Conservation (phyloP, 1,284 basidiomycete species). For the Trametes polyzona region DNA sequence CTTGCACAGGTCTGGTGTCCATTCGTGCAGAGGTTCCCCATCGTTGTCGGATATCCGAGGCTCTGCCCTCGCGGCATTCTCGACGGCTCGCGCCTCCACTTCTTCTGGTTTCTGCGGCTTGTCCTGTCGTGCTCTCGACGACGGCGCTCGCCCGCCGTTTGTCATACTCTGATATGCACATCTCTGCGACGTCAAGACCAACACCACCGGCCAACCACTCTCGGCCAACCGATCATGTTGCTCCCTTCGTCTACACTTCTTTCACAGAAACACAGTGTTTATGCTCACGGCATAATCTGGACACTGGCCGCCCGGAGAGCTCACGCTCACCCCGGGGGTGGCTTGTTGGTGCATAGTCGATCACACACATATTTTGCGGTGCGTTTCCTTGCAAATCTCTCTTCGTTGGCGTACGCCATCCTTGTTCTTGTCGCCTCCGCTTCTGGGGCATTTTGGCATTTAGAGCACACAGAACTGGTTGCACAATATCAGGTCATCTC, state of each 20-base stretch:
- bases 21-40: too few species aligned
- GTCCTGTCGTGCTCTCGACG: not conserved
- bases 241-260: not conserved
- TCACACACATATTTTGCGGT: conserved; percentile 1
- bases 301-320: not conserved
- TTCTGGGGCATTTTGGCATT: not conserved
- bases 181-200: conserved; percentile 6
- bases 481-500: not conserved
- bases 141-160: not conserved
- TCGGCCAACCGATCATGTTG: conserved; percentile 15
- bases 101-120: too few species aligned
- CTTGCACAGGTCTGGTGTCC: too few species aligned
- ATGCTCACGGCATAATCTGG: conserved; percentile 4
- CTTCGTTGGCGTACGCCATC: not conserved
- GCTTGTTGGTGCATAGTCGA: not conserved
- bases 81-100: too few species aligned
- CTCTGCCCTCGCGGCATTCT: too few species aligned
- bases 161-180: not conserved
- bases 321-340: not conserved
- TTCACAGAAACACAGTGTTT: not conserved
- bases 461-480: not conserved
- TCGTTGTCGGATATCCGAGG: too few species aligned
- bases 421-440: not conserved
- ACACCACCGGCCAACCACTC: conserved; percentile 15
- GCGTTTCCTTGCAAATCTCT: not conserved